phyloP scores from a whole-genome alignment of 805 yeast species.

The Nakazawaea holstii region DNA sequence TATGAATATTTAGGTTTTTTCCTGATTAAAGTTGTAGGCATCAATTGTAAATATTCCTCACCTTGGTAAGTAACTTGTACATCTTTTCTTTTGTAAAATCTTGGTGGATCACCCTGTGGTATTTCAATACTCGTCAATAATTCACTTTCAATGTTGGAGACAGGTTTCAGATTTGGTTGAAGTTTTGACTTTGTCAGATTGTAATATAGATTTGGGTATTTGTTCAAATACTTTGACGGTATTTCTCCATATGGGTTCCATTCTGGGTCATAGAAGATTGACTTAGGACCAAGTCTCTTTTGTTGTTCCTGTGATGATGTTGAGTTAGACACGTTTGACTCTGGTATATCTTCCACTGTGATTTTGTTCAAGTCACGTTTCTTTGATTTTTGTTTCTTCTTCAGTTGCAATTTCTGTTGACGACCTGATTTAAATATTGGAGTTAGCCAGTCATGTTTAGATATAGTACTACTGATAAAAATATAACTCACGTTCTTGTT shows the following conservation, averaged over 20 bases:
- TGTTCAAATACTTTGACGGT: slow-evolving; percentile 28
- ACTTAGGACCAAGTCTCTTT: slow-evolving; percentile 29
- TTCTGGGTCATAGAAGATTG: slow-evolving; percentile 61
- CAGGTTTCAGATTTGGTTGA: background rate
- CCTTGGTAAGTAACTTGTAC: slow-evolving; percentile 12
- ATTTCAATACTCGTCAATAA: slow-evolving; percentile 15
- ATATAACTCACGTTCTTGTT: slow-evolving; percentile 17
- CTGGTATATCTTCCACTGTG: too few species aligned
- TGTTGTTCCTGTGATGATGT: background rate
- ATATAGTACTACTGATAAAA: too few species aligned
- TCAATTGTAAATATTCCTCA: slow-evolving; percentile 13
- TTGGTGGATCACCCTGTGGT: slow-evolving; percentile 40
- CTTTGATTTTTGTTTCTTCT: background rate
- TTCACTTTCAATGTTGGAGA: background rate
- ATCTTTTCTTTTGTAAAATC: slow-evolving; percentile 35
- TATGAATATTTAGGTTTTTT: slow-evolving; percentile 4
- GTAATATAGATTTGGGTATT: slow-evolving; percentile 23
- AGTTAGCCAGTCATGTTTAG: background rate
- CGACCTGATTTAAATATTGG: background rate
- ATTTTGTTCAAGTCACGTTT: background rate
- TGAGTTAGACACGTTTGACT: too few species aligned
- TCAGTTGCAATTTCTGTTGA: background rate
- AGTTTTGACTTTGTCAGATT: slow-evolving; percentile 22
- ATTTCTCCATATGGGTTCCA: slow-evolving; percentile 58
- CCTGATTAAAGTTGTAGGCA: slow-evolving; percentile 17